Conservation (phyloP, 2,329 filamentous ascomycete species). For the Trichoderma koningiopsis region DNA sequence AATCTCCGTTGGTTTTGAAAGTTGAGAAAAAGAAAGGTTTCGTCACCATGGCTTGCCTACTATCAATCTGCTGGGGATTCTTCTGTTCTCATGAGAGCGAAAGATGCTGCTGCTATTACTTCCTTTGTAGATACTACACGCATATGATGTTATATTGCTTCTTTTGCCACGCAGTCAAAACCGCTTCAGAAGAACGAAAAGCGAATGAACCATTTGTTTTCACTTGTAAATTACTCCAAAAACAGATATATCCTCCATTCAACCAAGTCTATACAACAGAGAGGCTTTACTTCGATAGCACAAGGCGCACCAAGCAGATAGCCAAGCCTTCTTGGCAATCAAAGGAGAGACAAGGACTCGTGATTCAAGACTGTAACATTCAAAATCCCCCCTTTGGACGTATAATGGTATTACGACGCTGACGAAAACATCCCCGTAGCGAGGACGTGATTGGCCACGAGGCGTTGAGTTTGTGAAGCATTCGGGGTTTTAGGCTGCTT, state of each 20-base stretch:
- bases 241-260: neutral
- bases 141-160: neutral
- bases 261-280: neutral
- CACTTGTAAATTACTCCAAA: neutral
- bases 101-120: neutral
- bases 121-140: neutral
- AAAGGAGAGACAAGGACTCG: neutral
- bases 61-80: neutral
- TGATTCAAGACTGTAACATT: neutral
- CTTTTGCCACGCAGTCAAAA: neutral
- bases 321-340: neutral
- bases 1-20: neutral
- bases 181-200: neutral
- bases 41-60: neutral
- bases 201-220: neutral
- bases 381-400: neutral
- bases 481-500: neutral
- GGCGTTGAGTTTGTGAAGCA: constrained; percentile 1
- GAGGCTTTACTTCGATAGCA: neutral
- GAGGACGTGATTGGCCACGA: neutral
- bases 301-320: neutral
- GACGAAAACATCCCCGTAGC: constrained; percentile 16
- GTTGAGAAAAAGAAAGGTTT: neutral
- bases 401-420: constrained; percentile 3
- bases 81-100: neutral